Base-by-base conservation (phyloP, 345 rosid species). In the Hibiscus trionum region DNA sequence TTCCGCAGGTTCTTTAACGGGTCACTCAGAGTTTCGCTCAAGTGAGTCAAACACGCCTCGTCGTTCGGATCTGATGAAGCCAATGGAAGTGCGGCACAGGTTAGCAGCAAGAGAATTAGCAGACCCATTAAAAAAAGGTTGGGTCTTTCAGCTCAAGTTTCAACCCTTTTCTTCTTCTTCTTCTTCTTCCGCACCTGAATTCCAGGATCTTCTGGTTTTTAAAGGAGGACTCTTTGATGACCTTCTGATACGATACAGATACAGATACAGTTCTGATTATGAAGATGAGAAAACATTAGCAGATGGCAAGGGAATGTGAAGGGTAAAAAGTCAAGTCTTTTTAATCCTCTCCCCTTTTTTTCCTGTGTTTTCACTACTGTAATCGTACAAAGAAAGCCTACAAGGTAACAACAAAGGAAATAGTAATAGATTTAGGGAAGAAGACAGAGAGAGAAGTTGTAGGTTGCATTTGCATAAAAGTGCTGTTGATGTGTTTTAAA, bases 1-100 rank as follows among this genome's bases (percentile, higher is more conserved):
- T 94, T 91, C 12, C 47, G 80, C 80, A 94, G 96, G 7, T 88
- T 87, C 14, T 80, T 77, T 33, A 77, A 74, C 3, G 96, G 95
- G 84, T 91, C 97, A 77, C 81, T 77, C 15, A 94, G 75, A 37
- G 88, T 84, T 58, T 82, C 73, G 9, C 75, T 76, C 46, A 89
- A 73, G 33, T 88, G 88, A 73, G 83, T 78, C 15, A 90, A 73
- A n/a, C 96, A 90, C 1, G 88, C 77, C 59, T 66, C 93, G 79
- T 90, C 96, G 85, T 39, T 81, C 16, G 93, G 87, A 80, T 90
- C 91, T 61, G 90, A 82, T 56, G 75, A 69, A 8, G 77, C 72
- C 0, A 74, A 37, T 57, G 79, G 87, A 4, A 61, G 77, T 10
- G 78, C 70, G 31, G 82, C 72, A 74, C 55, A 75, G 1, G 80